Evolutionary conservation across 1,139 yeast genomes (phyloP).

Genomic region (Candida gigantensis): DNA sequence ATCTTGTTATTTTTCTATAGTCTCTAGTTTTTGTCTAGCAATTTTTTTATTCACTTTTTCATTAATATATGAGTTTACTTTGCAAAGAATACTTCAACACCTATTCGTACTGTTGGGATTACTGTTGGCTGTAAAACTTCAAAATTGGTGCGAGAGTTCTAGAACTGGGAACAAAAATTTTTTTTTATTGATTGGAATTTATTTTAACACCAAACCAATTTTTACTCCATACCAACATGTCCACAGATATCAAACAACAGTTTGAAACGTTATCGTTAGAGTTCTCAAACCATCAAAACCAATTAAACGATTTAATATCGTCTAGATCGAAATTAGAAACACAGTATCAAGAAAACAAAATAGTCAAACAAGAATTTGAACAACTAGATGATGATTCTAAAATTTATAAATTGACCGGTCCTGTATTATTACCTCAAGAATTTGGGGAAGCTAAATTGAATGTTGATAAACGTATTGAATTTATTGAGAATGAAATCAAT

Average conservation of each 20-base stretch:
- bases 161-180: conserved; percentile 1
- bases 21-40: too few relatives aligned
- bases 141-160: neutral
- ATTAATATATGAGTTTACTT: too few relatives aligned
- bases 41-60: too few relatives aligned
- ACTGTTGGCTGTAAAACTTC: too few relatives aligned
- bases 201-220: neutral
- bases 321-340: conserved; percentile 75
- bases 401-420: conserved; percentile 88
- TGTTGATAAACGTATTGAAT: conserved; percentile 85
- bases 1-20: too few relatives aligned
- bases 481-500: conserved; percentile 73
- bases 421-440: conserved; percentile 88
- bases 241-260: conserved; percentile 23
- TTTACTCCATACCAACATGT: too few relatives aligned
- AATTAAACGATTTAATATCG: conserved; percentile 48
- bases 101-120: too few relatives aligned
- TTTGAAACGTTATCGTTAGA: conserved; percentile 44
- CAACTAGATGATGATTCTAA: conserved; percentile 60
- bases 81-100: too few relatives aligned
- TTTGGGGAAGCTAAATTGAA: conserved; percentile 76
- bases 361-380: conserved; percentile 82
- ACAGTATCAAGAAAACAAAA: conserved; percentile 85
- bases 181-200: neutral
- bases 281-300: conserved; percentile 37